These are phyloP conservation scores for Trichoderma atrobrunneum DNA, from an alignment of 2,329 filamentous ascomycete species.

Conservation along the genomic window DNA sequence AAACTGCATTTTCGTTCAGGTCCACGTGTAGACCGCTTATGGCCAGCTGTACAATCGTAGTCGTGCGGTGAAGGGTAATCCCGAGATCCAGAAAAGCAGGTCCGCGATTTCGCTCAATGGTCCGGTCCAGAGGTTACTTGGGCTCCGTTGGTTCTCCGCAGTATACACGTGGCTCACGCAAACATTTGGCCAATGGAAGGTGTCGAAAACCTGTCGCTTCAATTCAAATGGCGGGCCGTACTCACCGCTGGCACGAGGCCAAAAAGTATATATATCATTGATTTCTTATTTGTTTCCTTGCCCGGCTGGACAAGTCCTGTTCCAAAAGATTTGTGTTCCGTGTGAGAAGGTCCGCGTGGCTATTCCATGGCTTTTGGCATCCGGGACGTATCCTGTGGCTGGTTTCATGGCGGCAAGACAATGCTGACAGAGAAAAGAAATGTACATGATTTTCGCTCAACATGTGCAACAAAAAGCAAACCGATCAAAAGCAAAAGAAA, in stretches of 20 bases:
- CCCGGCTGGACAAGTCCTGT: constrained; percentile 34
- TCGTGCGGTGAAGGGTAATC: constrained; percentile 6
- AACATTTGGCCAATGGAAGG: constrained; percentile 11
- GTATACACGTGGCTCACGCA: constrained; percentile 15
- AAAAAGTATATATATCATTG: constrained; percentile 27
- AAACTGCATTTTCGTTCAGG: constrained; percentile 27
- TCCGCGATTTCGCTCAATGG: constrained; percentile 26
- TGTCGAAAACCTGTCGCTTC: constrained; percentile 15
- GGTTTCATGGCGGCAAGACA: constrained; percentile 25
- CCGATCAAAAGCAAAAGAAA: constrained; percentile 25
- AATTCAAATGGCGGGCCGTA: constrained; percentile 34
- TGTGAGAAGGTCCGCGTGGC: constrained; percentile 13
- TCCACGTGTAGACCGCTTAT: constrained; percentile 12
- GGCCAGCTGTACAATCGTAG: constrained; percentile 11
- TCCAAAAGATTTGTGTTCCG: constrained; percentile 13
- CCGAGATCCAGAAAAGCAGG: constrained; percentile 18
- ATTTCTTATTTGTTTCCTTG: constrained; percentile 27
- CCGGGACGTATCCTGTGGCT: constrained; percentile 21
- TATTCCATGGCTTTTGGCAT: constrained; percentile 21
- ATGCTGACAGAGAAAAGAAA: constrained; percentile 24
- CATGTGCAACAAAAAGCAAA: constrained; percentile 27
- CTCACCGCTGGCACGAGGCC: constrained; percentile 34
- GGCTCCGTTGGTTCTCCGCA: constrained; percentile 19
- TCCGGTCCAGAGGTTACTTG: constrained; percentile 27
- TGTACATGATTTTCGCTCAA: constrained; percentile 32